Percentiles rank a stretch among this genome's conserved stretches.
Conservation (phyloP, 2,329 filamentous ascomycete genomes). For the Fusarium sp. region DNA sequence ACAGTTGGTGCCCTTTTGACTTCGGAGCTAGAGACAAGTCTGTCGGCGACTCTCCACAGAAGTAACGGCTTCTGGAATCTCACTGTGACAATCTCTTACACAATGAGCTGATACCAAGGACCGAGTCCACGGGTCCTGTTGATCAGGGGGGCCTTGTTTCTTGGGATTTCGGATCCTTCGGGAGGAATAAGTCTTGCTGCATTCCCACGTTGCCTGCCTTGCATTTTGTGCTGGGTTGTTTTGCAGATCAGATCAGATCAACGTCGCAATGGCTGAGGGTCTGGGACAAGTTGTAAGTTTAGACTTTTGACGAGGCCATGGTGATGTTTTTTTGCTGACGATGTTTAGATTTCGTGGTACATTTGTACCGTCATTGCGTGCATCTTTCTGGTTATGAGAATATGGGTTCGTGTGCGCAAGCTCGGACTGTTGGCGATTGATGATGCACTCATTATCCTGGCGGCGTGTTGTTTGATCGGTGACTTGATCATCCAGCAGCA, state of each 20-base stretch:
- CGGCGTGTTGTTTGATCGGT: slow-evolving; percentile 33
- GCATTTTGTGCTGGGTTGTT: background rate
- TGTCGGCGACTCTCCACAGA: background rate
- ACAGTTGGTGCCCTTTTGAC: slow-evolving; percentile 1
- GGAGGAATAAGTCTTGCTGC: slow-evolving; percentile 29
- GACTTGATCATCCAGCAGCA: slow-evolving; percentile 37
- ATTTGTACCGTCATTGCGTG: slow-evolving; percentile 32
- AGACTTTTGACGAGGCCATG: rapidly evolving
- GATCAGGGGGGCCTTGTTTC: background rate
- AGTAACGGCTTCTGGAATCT: background rate
- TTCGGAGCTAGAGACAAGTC: background rate
- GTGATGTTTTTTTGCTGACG: background rate
- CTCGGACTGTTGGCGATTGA: slow-evolving; percentile 27
- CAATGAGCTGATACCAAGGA: background rate
- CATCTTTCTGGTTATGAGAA: slow-evolving; percentile 26
- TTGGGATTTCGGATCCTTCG: background rate
- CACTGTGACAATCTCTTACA: background rate
- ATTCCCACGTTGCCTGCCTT: background rate
- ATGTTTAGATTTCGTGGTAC: slow-evolving; percentile 37
- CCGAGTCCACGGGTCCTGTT: background rate
- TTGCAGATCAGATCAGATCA: slow-evolving; percentile 13
- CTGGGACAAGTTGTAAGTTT: slow-evolving; percentile 36
- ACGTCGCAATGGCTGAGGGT: slow-evolving; percentile 38
- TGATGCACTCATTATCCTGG: slow-evolving; percentile 30
- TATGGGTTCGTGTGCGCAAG: slow-evolving; percentile 35